Percentiles rank a stretch among this genome's conserved stretches.
Conservation (phyloP, 495 filamentous ascomycete species). For the Xylaria acuta region DNA sequence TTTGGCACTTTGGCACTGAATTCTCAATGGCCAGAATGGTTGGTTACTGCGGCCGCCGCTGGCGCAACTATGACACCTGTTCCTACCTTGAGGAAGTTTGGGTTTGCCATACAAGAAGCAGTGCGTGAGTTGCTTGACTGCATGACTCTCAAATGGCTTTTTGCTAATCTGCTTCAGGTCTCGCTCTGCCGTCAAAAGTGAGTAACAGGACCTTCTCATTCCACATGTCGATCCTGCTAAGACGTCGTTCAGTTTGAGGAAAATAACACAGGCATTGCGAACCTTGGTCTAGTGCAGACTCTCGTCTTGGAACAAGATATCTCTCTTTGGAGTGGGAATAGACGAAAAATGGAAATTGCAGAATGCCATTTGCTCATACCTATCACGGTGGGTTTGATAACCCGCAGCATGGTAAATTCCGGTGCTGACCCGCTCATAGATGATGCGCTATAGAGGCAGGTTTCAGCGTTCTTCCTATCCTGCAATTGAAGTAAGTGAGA, state of each 20-base stretch:
- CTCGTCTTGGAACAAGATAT: constrained; percentile 62
- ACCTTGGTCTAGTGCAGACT: constrained; percentile 62
- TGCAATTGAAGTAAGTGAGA: constrained; percentile 46
- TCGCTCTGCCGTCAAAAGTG: constrained; percentile 52
- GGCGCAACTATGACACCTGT: constrained; percentile 62
- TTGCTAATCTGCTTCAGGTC: constrained; percentile 26
- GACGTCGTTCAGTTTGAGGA: constrained; percentile 54
- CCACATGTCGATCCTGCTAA: neutral
- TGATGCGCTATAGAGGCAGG: constrained; percentile 52
- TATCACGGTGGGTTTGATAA: constrained; percentile 47
- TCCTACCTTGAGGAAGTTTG: constrained; percentile 65
- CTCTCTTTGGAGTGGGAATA: constrained; percentile 70
- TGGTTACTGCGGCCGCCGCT: constrained; percentile 60
- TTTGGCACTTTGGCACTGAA: constrained; percentile 60
- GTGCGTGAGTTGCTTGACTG: constrained; percentile 47
- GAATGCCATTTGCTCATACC: constrained; percentile 63
- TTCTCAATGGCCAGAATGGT: constrained; percentile 59
- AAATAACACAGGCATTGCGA: constrained; percentile 61
- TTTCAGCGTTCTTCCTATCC: constrained; percentile 58
- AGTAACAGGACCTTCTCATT: neutral
- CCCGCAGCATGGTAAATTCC: neutral
- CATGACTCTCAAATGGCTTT: neutral
- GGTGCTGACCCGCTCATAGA: constrained; percentile 30
- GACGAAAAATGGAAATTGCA: constrained; percentile 71
- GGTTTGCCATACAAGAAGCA: constrained; percentile 67